Conservation (phyloP, 1,284 basidiomycete genomes). For the Melampsora americana region DNA sequence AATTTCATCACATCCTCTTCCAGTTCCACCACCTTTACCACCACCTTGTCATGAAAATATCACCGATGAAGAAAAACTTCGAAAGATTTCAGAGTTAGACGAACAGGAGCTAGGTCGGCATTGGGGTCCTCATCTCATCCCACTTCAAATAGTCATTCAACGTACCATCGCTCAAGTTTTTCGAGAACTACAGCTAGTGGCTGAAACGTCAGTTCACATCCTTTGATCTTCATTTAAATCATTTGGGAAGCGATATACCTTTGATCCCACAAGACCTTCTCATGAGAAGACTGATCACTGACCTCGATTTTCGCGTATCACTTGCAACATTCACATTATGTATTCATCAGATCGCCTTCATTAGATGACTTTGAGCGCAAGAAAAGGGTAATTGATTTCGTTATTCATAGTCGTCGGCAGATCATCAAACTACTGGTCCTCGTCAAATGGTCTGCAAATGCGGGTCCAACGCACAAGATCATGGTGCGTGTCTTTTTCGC, state of each 20-base stretch:
- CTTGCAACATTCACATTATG: background rate
- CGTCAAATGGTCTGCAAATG: slow-evolving; percentile 75
- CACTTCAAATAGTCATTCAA: slow-evolving; percentile 42
- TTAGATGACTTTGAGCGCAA: slow-evolving; percentile 61
- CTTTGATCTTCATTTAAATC: background rate
- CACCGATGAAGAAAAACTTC: background rate
- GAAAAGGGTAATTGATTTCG: slow-evolving; percentile 76
- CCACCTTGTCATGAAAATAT: background rate
- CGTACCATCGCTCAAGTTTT: slow-evolving; percentile 40
- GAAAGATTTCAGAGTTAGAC: slow-evolving; percentile 20
- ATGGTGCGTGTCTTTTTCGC: slow-evolving; percentile 59
- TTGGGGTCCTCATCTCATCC: slow-evolving; percentile 37
- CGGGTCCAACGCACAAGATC: slow-evolving; percentile 73
- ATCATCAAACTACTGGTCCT: slow-evolving; percentile 82
- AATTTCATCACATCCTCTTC: background rate
- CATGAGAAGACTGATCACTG: too few relatives aligned
- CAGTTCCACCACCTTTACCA: background rate
- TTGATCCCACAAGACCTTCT: too few relatives aligned
- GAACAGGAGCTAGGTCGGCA: slow-evolving; percentile 11
- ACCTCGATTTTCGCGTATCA: too few relatives aligned
- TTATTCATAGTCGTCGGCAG: slow-evolving; percentile 80
- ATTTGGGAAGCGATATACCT: too few relatives aligned
- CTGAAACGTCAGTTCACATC: slow-evolving; percentile 14
- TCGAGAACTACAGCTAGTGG: slow-evolving; percentile 12
- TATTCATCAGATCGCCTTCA: slow-evolving; percentile 14